Conservation (phyloP, 495 filamentous ascomycete species). For the Sporormia fimetaria region DNA sequence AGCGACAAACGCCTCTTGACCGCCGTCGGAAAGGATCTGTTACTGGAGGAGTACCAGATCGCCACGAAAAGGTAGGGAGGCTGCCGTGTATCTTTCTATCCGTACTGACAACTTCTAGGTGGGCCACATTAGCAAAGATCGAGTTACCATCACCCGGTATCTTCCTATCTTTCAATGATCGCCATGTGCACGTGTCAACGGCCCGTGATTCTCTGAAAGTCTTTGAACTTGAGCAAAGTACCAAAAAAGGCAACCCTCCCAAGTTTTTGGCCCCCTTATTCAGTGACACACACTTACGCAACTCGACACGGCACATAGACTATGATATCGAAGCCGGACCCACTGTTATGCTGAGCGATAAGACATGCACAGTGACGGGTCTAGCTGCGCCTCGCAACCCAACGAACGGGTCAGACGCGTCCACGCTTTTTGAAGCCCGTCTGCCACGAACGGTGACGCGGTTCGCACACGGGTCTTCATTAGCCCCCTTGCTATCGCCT, state of each 20-base stretch:
- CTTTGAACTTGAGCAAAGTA: conserved; percentile 29
- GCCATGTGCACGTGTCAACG: conserved; percentile 31
- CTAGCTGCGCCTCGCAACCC: conserved; percentile 16
- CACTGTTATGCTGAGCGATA: conserved; percentile 26
- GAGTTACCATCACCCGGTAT: conserved; percentile 26
- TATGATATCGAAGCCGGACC: conserved; percentile 2
- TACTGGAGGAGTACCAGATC: conserved; percentile 7
- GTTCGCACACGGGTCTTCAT: conserved; percentile 17
- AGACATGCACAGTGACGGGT: conserved; percentile 21
- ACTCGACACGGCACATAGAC: conserved; percentile 11
- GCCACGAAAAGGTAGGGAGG: conserved; percentile 1
- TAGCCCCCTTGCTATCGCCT: background rate
- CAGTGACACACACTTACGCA: conserved; percentile 12
- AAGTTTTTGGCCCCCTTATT: conserved; percentile 27
- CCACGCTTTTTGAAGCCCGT: conserved; percentile 28
- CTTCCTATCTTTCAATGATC: conserved; percentile 21
- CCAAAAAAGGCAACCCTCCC: no score
- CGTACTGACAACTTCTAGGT: conserved; percentile 11
- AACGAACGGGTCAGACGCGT: conserved; percentile 8
- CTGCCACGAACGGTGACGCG: conserved; percentile 29
- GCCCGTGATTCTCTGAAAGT: conserved; percentile 27
- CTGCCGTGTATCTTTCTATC: background rate
- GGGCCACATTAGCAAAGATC: conserved; percentile 6
- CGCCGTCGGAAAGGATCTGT: background rate
- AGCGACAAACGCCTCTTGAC: conserved; percentile 4